These are phyloP conservation scores for Fusarium transvaalense DNA, from an alignment of 2,329 filamentous ascomycete genomes.

Conservation along the genomic window DNA sequence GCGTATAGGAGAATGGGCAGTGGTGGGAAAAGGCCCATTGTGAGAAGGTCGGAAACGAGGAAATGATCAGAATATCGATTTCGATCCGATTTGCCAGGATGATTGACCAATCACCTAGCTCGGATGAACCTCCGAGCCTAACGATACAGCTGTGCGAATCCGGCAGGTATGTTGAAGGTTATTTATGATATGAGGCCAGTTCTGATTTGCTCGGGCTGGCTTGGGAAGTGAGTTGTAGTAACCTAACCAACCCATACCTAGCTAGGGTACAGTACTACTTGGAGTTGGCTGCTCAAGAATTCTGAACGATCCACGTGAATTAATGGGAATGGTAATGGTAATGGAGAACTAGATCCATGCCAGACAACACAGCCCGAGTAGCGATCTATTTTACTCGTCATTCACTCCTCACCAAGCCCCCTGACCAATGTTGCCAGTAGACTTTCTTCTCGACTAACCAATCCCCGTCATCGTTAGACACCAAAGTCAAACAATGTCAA, in stretches of 20 bases:
- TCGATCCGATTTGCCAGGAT: slow-evolving; percentile 6
- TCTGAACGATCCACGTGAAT: slow-evolving; percentile 3
- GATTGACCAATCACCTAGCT: neutral
- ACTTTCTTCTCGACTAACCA: neutral
- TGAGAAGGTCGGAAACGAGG: neutral
- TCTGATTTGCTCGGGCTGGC: neutral
- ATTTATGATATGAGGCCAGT: neutral
- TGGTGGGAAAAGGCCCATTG: neutral
- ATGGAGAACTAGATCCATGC: neutral
- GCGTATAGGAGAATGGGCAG: neutral
- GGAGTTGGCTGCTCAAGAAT: neutral
- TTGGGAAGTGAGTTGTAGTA: neutral
- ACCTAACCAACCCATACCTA: neutral
- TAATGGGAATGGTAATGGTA: neutral
- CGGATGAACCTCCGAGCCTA: neutral
- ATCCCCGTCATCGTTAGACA: neutral
- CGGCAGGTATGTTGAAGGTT: neutral
- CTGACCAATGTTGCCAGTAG: neutral
- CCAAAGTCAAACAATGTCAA: slow-evolving; percentile 22
- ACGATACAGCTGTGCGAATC: neutral
- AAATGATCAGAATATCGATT: slow-evolving; percentile 2
- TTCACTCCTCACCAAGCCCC: neutral
- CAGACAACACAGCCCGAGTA: neutral
- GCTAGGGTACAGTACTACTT: no score
- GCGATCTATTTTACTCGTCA: neutral